Evolutionary conservation across 768 basidiomycete genomes (phyloP).

Genomic region (Mycena leptocephala): DNA sequence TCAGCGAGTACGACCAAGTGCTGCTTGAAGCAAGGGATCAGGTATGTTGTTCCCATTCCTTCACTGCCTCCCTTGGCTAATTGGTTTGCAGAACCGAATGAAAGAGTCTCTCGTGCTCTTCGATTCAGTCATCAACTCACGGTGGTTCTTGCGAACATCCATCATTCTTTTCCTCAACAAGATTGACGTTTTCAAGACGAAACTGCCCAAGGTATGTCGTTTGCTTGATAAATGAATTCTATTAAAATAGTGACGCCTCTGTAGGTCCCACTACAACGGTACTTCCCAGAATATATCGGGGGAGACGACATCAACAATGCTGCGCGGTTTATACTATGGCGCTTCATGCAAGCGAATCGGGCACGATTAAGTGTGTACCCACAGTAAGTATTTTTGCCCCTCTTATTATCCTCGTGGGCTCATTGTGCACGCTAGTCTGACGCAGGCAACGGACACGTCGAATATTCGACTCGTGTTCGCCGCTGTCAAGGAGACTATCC

Average conservation of each 20-base stretch:
- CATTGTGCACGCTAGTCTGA: constrained; percentile 65
- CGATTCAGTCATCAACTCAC: constrained; percentile 93
- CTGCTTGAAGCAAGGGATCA: constrained; percentile 69
- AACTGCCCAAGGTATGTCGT: constrained; percentile 72
- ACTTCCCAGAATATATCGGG: constrained; percentile 67
- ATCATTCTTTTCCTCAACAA: constrained; percentile 96
- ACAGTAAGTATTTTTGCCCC: constrained; percentile 49
- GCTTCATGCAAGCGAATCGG: constrained; percentile 78
- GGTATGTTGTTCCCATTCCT: constrained; percentile 45
- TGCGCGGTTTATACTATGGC: constrained; percentile 84
- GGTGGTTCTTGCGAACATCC: constrained; percentile 93
- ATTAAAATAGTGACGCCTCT: not conserved
- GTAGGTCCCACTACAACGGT: constrained; percentile 58
- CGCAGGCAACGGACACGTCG: constrained; percentile 91
- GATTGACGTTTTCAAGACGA: constrained; percentile 94
- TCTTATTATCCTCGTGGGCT: not conserved
- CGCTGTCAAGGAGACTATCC: constrained; percentile 93
- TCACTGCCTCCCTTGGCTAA: constrained; percentile 52
- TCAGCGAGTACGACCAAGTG: constrained; percentile 75
- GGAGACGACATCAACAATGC: constrained; percentile 83
- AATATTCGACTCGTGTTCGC: constrained; percentile 90
- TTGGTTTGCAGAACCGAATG: constrained; percentile 84
- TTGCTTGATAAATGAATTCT: not conserved
- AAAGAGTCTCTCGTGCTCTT: constrained; percentile 92
- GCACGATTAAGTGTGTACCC: constrained; percentile 78